phyloP scores from a whole-genome alignment of 2,329 filamentous ascomycete species.

The Fusarium tricinctum region DNA sequence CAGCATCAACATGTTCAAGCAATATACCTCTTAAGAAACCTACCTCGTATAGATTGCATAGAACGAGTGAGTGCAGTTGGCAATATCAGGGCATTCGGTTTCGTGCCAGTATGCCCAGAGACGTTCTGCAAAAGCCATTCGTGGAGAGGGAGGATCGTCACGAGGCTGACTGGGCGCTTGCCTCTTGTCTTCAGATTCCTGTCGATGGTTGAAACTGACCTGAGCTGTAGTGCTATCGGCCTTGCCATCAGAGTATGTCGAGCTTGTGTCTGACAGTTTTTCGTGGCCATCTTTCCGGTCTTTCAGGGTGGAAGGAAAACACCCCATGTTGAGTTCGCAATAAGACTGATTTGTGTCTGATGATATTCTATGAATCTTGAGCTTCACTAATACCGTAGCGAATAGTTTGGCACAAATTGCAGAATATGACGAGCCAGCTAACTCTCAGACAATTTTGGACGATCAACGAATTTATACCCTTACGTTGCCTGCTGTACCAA shows the following conservation, averaged over 20 bases:
- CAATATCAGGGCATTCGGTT: background rate
- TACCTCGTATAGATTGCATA: background rate
- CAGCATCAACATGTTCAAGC: background rate
- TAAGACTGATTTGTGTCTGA: background rate
- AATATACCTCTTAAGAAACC: background rate
- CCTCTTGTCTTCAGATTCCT: background rate
- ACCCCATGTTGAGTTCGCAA: background rate
- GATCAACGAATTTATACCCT: background rate
- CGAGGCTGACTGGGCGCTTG: background rate
- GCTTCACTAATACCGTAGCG: background rate
- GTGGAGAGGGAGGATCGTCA: background rate
- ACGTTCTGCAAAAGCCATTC: background rate
- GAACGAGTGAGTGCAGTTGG: background rate
- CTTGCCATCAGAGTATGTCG: background rate
- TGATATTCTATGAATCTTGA: background rate
- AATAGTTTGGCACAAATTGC: background rate
- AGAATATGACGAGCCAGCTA: background rate
- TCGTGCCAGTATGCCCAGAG: constrained; percentile 1
- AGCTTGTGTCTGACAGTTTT: background rate
- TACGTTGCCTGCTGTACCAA: background rate
- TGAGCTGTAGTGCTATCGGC: background rate
- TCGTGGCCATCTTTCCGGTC: background rate
- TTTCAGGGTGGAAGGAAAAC: background rate
- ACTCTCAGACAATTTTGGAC: background rate
- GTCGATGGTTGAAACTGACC: background rate